These are phyloP conservation scores for Eragrostis tef DNA, from an alignment of 202 grass and related monocot genomes.

Conservation along the genomic window DNA sequence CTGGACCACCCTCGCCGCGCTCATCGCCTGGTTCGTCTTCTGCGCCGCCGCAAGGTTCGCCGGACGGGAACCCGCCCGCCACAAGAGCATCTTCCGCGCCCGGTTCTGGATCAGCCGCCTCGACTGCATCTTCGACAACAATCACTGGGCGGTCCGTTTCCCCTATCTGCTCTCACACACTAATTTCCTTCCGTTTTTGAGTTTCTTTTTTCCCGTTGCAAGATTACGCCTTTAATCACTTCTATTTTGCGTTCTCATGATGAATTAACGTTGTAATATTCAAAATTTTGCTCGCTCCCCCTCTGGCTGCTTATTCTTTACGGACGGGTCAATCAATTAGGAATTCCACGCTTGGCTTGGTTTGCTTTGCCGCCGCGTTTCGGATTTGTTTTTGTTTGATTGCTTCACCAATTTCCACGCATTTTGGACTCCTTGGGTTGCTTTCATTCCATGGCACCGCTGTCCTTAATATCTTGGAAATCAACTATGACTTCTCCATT, in stretches of 20 bases:
- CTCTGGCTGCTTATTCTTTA: conserved; percentile 14
- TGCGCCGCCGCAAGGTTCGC: conserved; percentile 67
- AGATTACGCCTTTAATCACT: background rate
- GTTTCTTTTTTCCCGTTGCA: background rate
- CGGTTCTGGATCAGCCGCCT: conserved; percentile 81
- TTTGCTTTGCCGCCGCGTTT: conserved; percentile 47
- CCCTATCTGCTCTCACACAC: background rate
- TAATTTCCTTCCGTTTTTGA: background rate
- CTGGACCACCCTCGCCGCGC: conserved; percentile 52
- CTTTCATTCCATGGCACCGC: conserved; percentile 28
- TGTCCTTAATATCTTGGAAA: conserved; percentile 30
- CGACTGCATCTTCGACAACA: conserved; percentile 75
- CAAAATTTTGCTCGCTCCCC: background rate
- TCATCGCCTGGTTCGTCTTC: conserved; percentile 75
- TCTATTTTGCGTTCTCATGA: background rate
- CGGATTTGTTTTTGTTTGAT: conserved; percentile 26
- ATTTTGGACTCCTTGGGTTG: conserved; percentile 33
- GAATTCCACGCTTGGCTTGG: conserved; percentile 18
- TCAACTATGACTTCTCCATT: background rate
- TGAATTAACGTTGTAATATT: background rate
- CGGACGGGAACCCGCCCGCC: conserved; percentile 51
- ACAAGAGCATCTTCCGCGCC: conserved; percentile 57
- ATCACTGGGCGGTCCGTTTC: conserved; percentile 67
- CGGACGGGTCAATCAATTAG: background rate
- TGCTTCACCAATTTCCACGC: conserved; percentile 36